Base-by-base conservation (phyloP, 345 rosid genomes). In the Brassica incana region DNA sequence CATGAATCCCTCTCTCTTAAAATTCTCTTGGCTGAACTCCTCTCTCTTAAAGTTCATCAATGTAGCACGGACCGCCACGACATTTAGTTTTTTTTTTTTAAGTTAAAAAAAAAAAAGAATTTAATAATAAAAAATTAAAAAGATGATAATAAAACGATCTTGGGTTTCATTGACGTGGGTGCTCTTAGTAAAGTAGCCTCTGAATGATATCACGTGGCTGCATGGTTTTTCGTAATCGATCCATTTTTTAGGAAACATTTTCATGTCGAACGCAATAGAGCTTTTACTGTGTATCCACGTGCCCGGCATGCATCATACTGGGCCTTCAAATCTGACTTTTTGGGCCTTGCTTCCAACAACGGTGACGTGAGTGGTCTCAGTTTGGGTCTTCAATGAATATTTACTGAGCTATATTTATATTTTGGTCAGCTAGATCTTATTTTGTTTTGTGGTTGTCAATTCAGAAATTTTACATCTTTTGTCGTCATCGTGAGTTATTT, bases 271-370 rank as follows among this genome's bases (percentile, higher is more conserved):
- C 32, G n/a, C 67, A 38, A 20, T 18, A 73, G 23, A 58, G 68
- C 20, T 73, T 67, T 60, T 78, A 59, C 36, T 14, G 23, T 62
- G 60, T 48, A 45, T 74, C 75, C 83, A 80, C 79, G 79, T 80
- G 75, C 20, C 36, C 11, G 9, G 30, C 83, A 80, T 80, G 83
- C 83, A 74, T 8, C 9, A 8, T 3, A 63, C 38, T 74, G 83
- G 83, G 79, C 83, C 78, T 79, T 54, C 0, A 16, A 61, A 3
- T 62, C 8, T 68, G 60, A 74, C 38, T 5, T 15, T 5, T 69
- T 74, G 83, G 83, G 79, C 83, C 67, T 74, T 63, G 15, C 30
- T 73, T 65, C 65, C n/a, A 32, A 6, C 30, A 14, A 62, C 58
- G 32, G 54, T 40, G 10, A 77, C 43, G n/a, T 52, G 15, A 16